phyloP scores from a whole-genome alignment of 805 yeast species.

The Scheffersomyces spartinae region DNA sequence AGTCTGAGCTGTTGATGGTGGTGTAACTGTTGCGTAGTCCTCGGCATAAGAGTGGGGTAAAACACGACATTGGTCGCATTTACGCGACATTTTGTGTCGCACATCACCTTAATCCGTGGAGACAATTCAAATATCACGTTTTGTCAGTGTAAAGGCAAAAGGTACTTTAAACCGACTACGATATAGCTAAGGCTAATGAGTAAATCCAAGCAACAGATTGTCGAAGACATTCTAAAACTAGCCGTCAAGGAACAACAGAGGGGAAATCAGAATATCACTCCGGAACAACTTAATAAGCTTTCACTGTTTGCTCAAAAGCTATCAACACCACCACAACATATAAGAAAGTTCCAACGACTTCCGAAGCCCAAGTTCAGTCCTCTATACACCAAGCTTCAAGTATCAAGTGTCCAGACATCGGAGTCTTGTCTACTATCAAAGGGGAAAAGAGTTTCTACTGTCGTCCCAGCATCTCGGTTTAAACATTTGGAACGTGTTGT shows the following conservation, averaged over 20 bases:
- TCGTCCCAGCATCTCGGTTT: background rate
- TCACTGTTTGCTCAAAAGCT: conserved; percentile 13
- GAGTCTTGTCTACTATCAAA: conserved; percentile 2
- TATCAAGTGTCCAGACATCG: conserved; percentile 1
- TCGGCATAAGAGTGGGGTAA: too few relatives aligned
- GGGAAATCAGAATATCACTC: conserved; percentile 26
- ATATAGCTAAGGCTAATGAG: too few relatives aligned
- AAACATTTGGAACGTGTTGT: conserved; percentile 18
- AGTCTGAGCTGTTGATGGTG: too few relatives aligned
- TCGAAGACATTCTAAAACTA: conserved; percentile 15
- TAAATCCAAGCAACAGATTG: conserved; percentile 17
- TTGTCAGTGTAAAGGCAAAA: too few relatives aligned
- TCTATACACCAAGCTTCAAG: background rate
- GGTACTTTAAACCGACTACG: too few relatives aligned
- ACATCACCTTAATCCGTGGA: too few relatives aligned
- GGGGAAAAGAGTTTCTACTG: background rate
- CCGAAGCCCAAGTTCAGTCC: background rate
- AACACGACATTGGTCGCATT: too few relatives aligned
- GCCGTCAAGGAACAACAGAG: conserved; percentile 25
- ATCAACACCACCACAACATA: conserved; percentile 3
- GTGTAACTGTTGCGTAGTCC: too few relatives aligned
- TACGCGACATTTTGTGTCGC: too few relatives aligned
- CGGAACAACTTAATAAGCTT: conserved; percentile 22
- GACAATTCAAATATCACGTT: too few relatives aligned
- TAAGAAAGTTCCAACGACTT: conserved; percentile 4